A percentile compares a stretch with the other conserved stretches of the same genome.
These are phyloP conservation scores for Diaporthe eres DNA, from an alignment of 2,329 filamentous ascomycete genomes.

Conservation along the genomic window DNA sequence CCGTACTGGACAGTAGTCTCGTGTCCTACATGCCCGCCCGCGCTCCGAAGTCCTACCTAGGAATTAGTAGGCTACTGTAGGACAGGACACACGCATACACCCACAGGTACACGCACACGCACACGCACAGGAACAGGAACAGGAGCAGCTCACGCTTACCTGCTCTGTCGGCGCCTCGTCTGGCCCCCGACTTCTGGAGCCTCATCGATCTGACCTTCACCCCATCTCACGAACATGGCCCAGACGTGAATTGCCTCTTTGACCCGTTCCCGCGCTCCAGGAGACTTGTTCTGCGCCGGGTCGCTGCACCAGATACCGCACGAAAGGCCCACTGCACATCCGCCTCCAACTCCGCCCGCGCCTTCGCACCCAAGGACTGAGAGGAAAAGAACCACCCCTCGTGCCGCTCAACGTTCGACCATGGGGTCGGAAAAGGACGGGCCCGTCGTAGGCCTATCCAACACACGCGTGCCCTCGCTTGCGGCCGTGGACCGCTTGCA, in stretches of 20 bases:
- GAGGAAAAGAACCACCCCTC: not conserved
- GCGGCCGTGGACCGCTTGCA: conserved; percentile 23
- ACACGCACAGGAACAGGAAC: conserved; percentile 8
- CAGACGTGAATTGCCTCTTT: conserved; percentile 11
- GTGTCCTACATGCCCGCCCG: conserved; percentile 26
- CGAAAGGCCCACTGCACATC: not conserved
- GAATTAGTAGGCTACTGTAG: conserved; percentile 18
- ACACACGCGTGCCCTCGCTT: conserved; percentile 20
- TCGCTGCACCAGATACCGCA: not conserved
- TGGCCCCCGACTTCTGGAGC: conserved; percentile 21
- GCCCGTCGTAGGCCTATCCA: conserved; percentile 36
- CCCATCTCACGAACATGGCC: conserved; percentile 25
- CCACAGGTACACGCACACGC: not conserved
- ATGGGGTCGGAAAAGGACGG: conserved; percentile 40
- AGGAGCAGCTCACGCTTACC: conserved; percentile 12
- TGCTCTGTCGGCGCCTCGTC: conserved; percentile 24
- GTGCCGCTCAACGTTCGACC: conserved; percentile 3
- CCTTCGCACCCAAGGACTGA: not conserved
- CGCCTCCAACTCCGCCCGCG: not conserved
- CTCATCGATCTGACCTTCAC: conserved; percentile 8
- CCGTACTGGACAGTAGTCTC: conserved; percentile 13
- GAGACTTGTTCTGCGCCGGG: conserved; percentile 11
- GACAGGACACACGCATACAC: conserved; percentile 22
- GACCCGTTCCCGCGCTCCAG: conserved; percentile 15
- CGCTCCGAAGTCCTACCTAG: conserved; percentile 31